Percentiles rank a stretch among this genome's conserved stretches.
Evolutionary conservation across 2,329 filamentous ascomycete species (phyloP).

Genomic region (Blumeria graminis): DNA sequence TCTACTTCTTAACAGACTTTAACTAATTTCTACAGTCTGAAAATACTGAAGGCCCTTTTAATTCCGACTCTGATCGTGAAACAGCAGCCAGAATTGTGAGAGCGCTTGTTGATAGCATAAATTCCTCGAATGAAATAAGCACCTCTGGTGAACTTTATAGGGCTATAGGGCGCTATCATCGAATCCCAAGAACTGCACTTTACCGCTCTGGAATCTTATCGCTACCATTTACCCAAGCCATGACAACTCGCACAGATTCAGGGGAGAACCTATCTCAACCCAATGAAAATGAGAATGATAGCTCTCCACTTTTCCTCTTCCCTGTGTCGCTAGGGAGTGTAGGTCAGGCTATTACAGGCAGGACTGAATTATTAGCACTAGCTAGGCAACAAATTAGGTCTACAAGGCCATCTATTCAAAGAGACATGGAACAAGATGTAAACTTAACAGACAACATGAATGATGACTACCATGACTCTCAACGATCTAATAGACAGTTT

Average conservation of each 20-base stretch:
- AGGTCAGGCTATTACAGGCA: not conserved
- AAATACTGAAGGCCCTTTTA: conserved; percentile 11
- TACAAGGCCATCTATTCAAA: conserved; percentile 6
- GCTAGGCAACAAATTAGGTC: not conserved
- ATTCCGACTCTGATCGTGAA: conserved; percentile 9
- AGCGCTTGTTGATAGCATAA: conserved; percentile 18
- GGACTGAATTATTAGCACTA: not conserved
- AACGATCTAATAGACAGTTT: conserved; percentile 9
- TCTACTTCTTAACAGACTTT: too few species aligned
- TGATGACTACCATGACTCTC: conserved; percentile 7
- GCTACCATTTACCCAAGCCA: conserved; percentile 7
- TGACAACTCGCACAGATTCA: conserved; percentile 8
- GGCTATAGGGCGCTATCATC: conserved; percentile 20
- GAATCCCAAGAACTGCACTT: conserved; percentile 9
- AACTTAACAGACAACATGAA: conserved; percentile 5
- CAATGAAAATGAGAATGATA: conserved; percentile 5
- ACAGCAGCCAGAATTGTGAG: conserved; percentile 16
- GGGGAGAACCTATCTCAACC: conserved; percentile 4
- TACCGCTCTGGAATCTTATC: not conserved
- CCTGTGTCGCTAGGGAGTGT: not conserved
- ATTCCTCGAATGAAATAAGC: conserved; percentile 17
- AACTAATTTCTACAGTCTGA: conserved; percentile 8
- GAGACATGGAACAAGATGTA: not conserved
- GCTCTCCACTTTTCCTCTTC: conserved; percentile 10
- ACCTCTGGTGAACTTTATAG: conserved; percentile 21